Conservation (phyloP, 2,329 filamentous ascomycete genomes). For the Epichloe sylvatica region DNA sequence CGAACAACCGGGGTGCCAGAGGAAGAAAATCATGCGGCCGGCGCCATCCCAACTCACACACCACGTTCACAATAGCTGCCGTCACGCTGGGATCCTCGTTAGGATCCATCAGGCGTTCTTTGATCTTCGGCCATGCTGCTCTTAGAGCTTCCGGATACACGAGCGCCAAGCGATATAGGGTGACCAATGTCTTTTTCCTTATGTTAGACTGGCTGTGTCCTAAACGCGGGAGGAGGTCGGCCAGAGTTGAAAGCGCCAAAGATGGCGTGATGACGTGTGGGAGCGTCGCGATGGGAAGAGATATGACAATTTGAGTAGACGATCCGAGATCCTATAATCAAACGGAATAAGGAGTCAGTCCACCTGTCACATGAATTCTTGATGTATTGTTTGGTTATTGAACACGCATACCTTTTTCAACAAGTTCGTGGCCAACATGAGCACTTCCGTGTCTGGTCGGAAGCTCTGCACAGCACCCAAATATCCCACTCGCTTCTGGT, state of each 20-base stretch:
- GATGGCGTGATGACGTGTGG: slow-evolving; percentile 90
- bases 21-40: slow-evolving; percentile 88
- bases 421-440: slow-evolving; percentile 94
- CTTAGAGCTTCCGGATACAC: slow-evolving; percentile 93
- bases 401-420: slow-evolving; percentile 66
- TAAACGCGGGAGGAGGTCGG: slow-evolving; percentile 73
- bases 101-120: slow-evolving; percentile 82
- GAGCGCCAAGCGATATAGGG: slow-evolving; percentile 79
- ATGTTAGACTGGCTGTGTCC: slow-evolving; percentile 75
- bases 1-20: slow-evolving; percentile 79
- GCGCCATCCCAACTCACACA: slow-evolving; percentile 91
- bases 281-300: slow-evolving; percentile 76
- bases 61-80: slow-evolving; percentile 88
- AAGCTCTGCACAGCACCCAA: slow-evolving; percentile 93
- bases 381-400: not conserved
- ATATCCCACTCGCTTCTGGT: slow-evolving; percentile 92
- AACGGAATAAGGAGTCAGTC: not conserved
- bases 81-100: slow-evolving; percentile 86
- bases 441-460: slow-evolving; percentile 83
- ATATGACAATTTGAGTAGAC: slow-evolving; percentile 60
- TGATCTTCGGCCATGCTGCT: slow-evolving; percentile 93
- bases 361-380: not conserved
- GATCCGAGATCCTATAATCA: slow-evolving; percentile 50
- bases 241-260: slow-evolving; percentile 75
- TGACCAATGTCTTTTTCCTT: slow-evolving; percentile 91